Base-by-base conservation (phyloP, 1,139 yeast genomes). In the Blastobotrys raffinosifermentans region DNA sequence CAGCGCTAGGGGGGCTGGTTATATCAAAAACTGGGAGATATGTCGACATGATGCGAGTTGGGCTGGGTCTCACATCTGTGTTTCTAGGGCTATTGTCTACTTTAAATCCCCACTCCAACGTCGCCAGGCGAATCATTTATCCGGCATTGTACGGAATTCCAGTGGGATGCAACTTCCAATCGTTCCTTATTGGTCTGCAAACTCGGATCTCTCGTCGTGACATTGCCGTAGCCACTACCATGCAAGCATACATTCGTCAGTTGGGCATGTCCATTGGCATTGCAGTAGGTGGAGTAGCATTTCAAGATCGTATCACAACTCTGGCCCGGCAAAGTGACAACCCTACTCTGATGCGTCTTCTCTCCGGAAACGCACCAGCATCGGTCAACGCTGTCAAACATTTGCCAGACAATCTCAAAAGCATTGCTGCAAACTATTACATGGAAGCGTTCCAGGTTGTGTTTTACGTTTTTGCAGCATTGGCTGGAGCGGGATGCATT, bases 241-340 rank as follows among this genome's bases (percentile, higher is more conserved):
- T 50, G 17, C 43, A 48, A 33, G 32, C 48, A 11, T 52, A 48
- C 32, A 35, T 51, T 6, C 38, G 55, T n/a, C 54, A 49, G 38
- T 34, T 52, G 8, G 57, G 56, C 4, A 34, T 52, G 31, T 50
- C 56, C 2, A 29, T 52, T 2, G 50, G 55, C 11, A 50, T 52
- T 30, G 53, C 57, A 4, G 40, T 52, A 26, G 54, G 50, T 4
- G 56, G 56, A 6, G 56, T 50, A 10, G 50, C 49, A 1, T 52
- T 52, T 31, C 53, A 52, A 43, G 51, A 52, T 37, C 39, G 35
- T 21, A 42, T 50, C 19, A 34, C 46, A 1, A n/a, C 26, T 4
- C 37, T 47, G 18, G 53, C 53, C 3, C 27, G 38, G n/a, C 7
- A 22, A 6, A 29, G 39, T 13, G 37, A 32, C 5, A 34, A 38